Percentiles rank a stretch among this genome's conserved stretches.
These are phyloP conservation scores for Tricholoma sp. DNA, from an alignment of 768 basidiomycete species.

Conservation along the genomic window DNA sequence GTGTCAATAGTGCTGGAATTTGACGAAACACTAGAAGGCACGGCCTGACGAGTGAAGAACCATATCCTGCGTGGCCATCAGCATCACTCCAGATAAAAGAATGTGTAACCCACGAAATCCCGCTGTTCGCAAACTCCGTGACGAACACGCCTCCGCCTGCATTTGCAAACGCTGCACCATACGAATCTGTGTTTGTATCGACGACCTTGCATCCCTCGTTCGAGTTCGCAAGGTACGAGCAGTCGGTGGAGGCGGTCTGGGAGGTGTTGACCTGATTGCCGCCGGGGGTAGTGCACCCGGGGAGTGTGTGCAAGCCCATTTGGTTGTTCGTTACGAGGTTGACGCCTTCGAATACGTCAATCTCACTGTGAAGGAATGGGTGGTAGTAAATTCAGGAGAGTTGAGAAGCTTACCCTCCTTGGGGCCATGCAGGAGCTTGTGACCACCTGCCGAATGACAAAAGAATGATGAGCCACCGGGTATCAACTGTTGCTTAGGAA, in stretches of 20 bases:
- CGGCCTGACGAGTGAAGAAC: slow-evolving; percentile 53
- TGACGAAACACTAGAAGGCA: slow-evolving; percentile 43
- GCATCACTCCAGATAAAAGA: slow-evolving; percentile 1
- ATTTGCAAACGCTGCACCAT: slow-evolving; percentile 60
- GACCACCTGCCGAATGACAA: slow-evolving; percentile 33
- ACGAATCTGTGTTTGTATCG: slow-evolving; percentile 50
- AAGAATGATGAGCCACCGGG: background rate
- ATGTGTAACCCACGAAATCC: slow-evolving; percentile 49
- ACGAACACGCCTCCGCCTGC: slow-evolving; percentile 72
- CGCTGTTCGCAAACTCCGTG: slow-evolving; percentile 61
- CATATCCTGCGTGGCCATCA: slow-evolving; percentile 39
- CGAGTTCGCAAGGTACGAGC: slow-evolving; percentile 44
- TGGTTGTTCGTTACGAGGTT: slow-evolving; percentile 62
- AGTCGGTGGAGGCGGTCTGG: slow-evolving; percentile 51
- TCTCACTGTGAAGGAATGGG: slow-evolving; percentile 36
- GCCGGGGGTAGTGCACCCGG: slow-evolving; percentile 49
- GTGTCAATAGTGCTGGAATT: slow-evolving; percentile 51
- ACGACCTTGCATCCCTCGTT: slow-evolving; percentile 65
- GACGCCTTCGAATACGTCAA: slow-evolving; percentile 81
- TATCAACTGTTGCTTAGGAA: background rate
- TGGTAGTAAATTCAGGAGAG: background rate
- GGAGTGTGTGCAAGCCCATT: slow-evolving; percentile 65
- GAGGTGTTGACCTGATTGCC: slow-evolving; percentile 47
- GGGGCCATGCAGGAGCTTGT: slow-evolving; percentile 55
- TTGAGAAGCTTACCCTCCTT: slow-evolving; percentile 41